Percentiles rank a stretch among this genome's conserved stretches.
Conservation (phyloP, 257 asterid genomes). For the Vinca minor region DNA sequence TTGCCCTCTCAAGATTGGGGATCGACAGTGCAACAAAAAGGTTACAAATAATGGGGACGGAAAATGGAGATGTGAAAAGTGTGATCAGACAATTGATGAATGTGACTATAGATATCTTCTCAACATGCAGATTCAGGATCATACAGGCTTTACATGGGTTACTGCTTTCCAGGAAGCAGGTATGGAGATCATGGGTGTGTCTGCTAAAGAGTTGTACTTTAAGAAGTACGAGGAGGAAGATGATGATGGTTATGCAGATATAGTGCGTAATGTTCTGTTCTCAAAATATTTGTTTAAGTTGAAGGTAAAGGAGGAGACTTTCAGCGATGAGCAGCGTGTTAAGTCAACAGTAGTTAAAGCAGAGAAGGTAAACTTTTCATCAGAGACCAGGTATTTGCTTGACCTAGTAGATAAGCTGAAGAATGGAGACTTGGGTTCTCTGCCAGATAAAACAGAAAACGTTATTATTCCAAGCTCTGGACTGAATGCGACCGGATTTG, state of each 20-base stretch:
- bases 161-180: constrained; percentile 92
- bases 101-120: constrained; percentile 85
- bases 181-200: constrained; percentile 60
- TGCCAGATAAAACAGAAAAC: constrained; percentile 33
- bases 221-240: constrained; percentile 73
- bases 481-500: constrained; percentile 25
- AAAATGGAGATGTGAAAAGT: constrained; percentile 77
- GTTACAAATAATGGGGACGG: constrained; percentile 80
- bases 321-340: constrained; percentile 71
- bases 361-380: constrained; percentile 43
- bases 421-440: constrained; percentile 29
- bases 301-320: constrained; percentile 83
- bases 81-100: constrained; percentile 61
- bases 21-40: constrained; percentile 79
- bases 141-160: constrained; percentile 78
- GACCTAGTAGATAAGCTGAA: constrained; percentile 43
- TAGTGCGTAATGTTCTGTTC: constrained; percentile 42
- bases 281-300: constrained; percentile 51
- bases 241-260: constrained; percentile 55
- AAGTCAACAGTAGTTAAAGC: constrained; percentile 75
- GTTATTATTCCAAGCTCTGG: constrained; percentile 29
- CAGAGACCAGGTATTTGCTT: constrained; percentile 48
- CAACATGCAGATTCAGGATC: constrained; percentile 86
- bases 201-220: constrained; percentile 70
- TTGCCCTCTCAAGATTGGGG: constrained; percentile 67